A percentile compares a stretch with the other conserved stretches of the same genome.
phyloP scores from a whole-genome alignment of 805 yeast species.

The Saccharomycopsis selenospora region DNA sequence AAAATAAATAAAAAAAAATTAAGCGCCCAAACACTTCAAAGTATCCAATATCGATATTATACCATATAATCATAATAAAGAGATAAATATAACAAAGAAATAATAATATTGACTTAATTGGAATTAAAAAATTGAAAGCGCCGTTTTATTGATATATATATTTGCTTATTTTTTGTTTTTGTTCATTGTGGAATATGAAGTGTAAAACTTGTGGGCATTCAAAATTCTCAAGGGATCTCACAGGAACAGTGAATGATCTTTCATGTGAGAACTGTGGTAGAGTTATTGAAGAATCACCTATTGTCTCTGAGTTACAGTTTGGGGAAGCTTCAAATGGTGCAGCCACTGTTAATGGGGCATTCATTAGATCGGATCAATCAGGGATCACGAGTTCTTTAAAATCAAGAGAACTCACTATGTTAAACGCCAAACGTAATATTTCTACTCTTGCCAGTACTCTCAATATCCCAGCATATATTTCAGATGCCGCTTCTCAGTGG shows the following conservation, averaged over 20 bases:
- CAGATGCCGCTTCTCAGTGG: constrained; percentile 85
- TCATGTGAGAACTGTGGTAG: constrained; percentile 81
- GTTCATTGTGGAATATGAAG: no score
- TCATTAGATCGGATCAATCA: constrained; percentile 72
- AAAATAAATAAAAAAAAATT: no score
- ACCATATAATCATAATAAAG: no score
- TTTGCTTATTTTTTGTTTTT: no score
- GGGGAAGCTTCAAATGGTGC: constrained; percentile 92
- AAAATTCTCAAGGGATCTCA: constrained; percentile 43
- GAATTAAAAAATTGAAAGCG: no score
- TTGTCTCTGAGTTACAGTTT: constrained; percentile 91
- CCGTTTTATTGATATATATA: no score
- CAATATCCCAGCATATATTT: constrained; percentile 72
- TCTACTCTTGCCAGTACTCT: constrained; percentile 74
- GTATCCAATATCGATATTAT: no score
- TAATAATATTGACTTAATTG: no score
- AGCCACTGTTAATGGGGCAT: constrained; percentile 92
- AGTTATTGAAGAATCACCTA: constrained; percentile 86
- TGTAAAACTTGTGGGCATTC: constrained; percentile 49
- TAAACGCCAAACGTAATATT: constrained; percentile 75
- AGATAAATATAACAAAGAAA: no score
- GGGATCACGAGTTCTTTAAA: constrained; percentile 69
- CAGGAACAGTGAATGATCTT: constrained; percentile 62
- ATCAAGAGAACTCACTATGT: constrained; percentile 81
- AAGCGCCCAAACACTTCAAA: no score